phyloP scores from a whole-genome alignment of 192 early-diverging fungal genomes.

The Coemansia sp. region DNA sequence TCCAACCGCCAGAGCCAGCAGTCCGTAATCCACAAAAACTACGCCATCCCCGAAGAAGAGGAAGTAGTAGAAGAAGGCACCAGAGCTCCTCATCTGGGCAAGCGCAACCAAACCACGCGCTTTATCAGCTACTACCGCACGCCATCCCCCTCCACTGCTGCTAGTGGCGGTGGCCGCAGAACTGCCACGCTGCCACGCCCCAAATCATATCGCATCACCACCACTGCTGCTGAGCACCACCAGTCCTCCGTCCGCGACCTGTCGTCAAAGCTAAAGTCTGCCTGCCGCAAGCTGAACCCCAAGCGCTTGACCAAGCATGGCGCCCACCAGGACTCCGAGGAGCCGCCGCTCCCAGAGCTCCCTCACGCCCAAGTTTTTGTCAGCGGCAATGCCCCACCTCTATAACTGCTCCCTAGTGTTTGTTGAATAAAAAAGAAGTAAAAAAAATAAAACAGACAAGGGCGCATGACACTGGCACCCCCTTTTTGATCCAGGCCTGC shows the following conservation, averaged over 20 bases:
- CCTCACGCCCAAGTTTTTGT: neutral
- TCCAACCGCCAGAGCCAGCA: conserved; percentile 40
- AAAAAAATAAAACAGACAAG: too few species aligned
- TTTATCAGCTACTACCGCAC: neutral
- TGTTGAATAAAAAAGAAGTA: too few species aligned
- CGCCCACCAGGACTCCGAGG: neutral
- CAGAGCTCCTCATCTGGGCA: neutral
- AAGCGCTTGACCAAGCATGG: conserved; percentile 24
- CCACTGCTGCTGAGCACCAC: conserved; percentile 5
- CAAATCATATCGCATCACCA: conserved; percentile 24
- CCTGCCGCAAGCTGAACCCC: conserved; percentile 46
- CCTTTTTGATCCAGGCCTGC: neutral
- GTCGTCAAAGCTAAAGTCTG: conserved; percentile 45
- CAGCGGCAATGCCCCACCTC: neutral
- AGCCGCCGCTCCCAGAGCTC: neutral
- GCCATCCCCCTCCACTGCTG: neutral
- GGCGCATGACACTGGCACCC: too few species aligned
- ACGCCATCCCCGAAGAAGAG: conserved; percentile 40
- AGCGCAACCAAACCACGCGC: neutral
- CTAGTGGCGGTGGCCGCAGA: neutral
- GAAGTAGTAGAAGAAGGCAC: neutral
- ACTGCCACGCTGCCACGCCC: conserved; percentile 3
- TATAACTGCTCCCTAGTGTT: neutral
- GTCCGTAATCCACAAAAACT: conserved; percentile 42
- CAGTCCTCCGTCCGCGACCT: conserved; percentile 33